These are phyloP conservation scores for Cladosporium sp. DNA, from an alignment of 2,329 filamentous ascomycete genomes.

Conservation along the genomic window DNA sequence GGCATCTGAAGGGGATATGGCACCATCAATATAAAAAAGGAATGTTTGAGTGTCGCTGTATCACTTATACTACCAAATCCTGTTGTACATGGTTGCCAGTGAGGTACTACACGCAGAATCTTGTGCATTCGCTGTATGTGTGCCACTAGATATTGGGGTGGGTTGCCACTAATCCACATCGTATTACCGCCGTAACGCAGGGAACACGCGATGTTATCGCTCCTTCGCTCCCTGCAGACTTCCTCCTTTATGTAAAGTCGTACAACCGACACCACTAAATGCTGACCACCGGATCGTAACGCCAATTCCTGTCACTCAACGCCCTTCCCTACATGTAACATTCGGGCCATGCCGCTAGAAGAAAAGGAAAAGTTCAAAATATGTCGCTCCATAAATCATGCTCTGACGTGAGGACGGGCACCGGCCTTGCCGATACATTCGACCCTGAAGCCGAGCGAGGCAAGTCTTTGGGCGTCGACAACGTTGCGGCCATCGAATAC, in stretches of 20 bases:
- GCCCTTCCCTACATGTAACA: not conserved
- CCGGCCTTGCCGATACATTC: constrained; percentile 22
- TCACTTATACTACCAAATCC: no score
- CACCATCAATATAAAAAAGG: no score
- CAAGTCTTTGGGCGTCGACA: constrained; percentile 30
- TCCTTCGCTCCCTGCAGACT: not conserved
- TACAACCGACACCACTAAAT: not conserved
- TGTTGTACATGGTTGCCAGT: not conserved
- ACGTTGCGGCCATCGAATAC: constrained; percentile 37
- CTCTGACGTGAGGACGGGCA: constrained; percentile 2
- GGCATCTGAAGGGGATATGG: no score
- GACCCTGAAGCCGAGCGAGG: constrained; percentile 34
- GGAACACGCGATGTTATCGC: not conserved
- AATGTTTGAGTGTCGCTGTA: no score
- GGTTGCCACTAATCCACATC: not conserved
- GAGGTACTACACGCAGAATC: not conserved
- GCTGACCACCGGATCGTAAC: not conserved
- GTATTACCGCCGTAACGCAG: not conserved
- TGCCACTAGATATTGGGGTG: not conserved
- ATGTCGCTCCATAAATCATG: not conserved
- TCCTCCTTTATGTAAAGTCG: not conserved
- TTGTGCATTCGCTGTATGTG: not conserved
- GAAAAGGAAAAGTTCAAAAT: not conserved
- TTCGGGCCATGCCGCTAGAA: not conserved
- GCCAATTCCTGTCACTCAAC: not conserved